Evolutionary conservation across 1,284 basidiomycete genomes (phyloP), one percentile per base, ranked within the genome.

Genomic region (Moesziomyces antarcticus): DNA sequence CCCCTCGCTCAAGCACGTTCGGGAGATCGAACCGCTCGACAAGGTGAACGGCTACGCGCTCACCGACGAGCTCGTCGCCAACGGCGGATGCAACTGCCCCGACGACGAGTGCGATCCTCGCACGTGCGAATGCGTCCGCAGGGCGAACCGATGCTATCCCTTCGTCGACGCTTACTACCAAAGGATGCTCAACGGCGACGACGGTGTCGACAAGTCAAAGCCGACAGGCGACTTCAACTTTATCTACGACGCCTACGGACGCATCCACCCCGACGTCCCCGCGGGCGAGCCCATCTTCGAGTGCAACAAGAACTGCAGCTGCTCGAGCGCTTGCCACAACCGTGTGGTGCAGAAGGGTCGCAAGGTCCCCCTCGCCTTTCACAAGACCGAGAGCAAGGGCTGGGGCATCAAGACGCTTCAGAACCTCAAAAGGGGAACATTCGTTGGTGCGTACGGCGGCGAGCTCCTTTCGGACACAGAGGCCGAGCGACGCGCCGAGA

Each of bases 331-430:
- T 1, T 97, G 94, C 82, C 86, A 85, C 50, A 96, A 96, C 84
- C 86, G 93, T 79, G 93, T 94, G 76, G 91, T 93, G 22, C 92
- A 94, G 74, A 88, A 89, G 67, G 94, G 94, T 1, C 87, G 93
- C 27, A 89, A 56, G 24, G 76, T 63, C 18, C 16, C 27, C 5
- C 59, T 81, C 87, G 76, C 86, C 86, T 63, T 85, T 86, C 6
- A 86, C 93, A 35, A 87, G 88, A 46, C 89, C 93, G 40, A 87
- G 92, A 1, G 90, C 90, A 80, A 89, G 90, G 46, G 89, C 87
- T 33, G 81, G 86, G 16, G 88, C 86, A 93, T 97, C 43, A 58
- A 51, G 51, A 44, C 57, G 9, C 11, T 63, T 10, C 46, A 49
- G 2, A 2, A 3, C 1, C n/a, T 75, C 25, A 87, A 87, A 0